Conservation (phyloP, 192 early-diverging fungal species). For the Coemansia sp. region DNA sequence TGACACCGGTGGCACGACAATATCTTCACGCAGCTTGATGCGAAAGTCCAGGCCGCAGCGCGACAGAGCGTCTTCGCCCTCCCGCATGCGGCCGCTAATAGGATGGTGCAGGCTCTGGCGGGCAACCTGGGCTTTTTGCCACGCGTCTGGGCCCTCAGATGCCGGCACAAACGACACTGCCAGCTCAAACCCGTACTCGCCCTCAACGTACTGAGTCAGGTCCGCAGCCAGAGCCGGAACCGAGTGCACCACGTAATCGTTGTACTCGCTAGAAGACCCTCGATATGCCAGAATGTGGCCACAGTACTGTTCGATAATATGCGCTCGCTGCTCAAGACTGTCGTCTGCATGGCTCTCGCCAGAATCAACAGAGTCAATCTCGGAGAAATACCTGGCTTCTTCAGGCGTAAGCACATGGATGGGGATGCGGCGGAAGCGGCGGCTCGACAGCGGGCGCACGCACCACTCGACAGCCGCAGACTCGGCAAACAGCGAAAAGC, state of each 20-base stretch:
- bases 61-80: slow-evolving; percentile 29
- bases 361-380: slow-evolving; percentile 11
- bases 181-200: slow-evolving; percentile 52
- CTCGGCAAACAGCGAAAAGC: slow-evolving; percentile 29
- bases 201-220: slow-evolving; percentile 34
- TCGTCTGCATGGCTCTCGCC: not conserved
- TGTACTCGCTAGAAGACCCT: slow-evolving; percentile 12
- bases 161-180: slow-evolving; percentile 24
- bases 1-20: slow-evolving; percentile 13
- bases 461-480: slow-evolving; percentile 40
- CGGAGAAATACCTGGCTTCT: slow-evolving; percentile 29
- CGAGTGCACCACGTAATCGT: slow-evolving; percentile 26
- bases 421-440: slow-evolving; percentile 18
- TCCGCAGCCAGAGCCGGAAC: slow-evolving; percentile 34
- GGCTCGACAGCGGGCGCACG: slow-evolving; percentile 42
- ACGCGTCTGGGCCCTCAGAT: slow-evolving; percentile 18
- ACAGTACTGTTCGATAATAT: slow-evolving; percentile 21
- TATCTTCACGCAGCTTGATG: slow-evolving; percentile 40
- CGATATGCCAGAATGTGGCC: slow-evolving; percentile 36
- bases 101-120: slow-evolving; percentile 36
- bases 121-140: slow-evolving; percentile 56
- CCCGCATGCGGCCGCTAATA: slow-evolving; percentile 25
- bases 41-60: slow-evolving; percentile 50
- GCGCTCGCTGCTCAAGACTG: slow-evolving; percentile 14
- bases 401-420: slow-evolving; percentile 18